Evolutionary conservation across 371 early-diverging fungal genomes (phyloP), one percentile per base, ranked within the genome.

Genomic region (Haplosporangium sp.): DNA sequence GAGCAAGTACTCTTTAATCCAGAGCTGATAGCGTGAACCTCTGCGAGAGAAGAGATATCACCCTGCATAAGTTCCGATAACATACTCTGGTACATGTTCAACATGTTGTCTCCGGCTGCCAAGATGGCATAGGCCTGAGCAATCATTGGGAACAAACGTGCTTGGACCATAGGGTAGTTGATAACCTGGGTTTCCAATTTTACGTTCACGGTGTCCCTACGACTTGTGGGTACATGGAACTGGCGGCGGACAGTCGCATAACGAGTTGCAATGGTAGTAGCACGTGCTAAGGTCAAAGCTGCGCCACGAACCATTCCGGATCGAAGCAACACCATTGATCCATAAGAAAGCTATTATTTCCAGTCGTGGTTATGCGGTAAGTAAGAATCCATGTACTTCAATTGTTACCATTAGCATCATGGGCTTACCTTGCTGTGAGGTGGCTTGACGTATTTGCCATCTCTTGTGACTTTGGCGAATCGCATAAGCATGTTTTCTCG

Each of bases 401-500:
- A 1, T 27, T 1, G 27, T 27, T 4, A 20, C 2, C 20, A 17
- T 19, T 20, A 45, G 9, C 15, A 13, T n/a, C 35, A 39, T 13
- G 44, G 7, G 15, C n/a, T 44, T 76, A 82, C 82, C 76, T 82
- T 82, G 77, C 74, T 73, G 74, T 88, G 86, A 38, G 84, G 78
- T 15, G 92, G 92, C 56, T 85, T 85, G 55, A 83, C 77, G 66
- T 94, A 94, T 62, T 85, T 68, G 3, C 95, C 95, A 15, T 91
- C 86, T 40, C 73, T 71, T 42, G 89, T 88, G 0, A 96, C 93
- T 50, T 87, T 85, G 53, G 92, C 88, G 84, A 93, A 94, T 19
- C 90, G 85, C 93, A 93, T 93, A 73, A 96, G 72, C 91, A 96
- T 92, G 74, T 93, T 89, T 47, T 90, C 87, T 45, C 94, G 89